phyloP scores from a whole-genome alignment of 345 rosid genomes.

The Rhodamnia rubescens region DNA sequence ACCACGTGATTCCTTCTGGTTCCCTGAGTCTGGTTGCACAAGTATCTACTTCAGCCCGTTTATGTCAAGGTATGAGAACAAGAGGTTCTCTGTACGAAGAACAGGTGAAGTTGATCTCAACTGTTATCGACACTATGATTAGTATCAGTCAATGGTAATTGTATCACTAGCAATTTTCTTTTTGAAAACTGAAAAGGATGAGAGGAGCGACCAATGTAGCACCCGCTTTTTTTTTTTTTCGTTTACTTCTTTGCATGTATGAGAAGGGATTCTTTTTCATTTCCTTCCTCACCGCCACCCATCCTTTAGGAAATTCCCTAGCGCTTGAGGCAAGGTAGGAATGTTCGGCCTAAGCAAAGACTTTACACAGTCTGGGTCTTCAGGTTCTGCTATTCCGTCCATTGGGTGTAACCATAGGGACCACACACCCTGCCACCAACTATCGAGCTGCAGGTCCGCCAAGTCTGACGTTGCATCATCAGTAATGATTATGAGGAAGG shows the following conservation, averaged over 20 bases:
- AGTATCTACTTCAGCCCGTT: background rate
- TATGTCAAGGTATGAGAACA: background rate
- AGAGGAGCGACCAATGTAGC: background rate
- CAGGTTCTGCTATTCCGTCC: background rate
- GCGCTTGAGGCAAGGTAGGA: too few relatives aligned
- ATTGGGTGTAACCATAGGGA: background rate
- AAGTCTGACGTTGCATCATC: background rate
- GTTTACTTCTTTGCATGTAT: too few relatives aligned
- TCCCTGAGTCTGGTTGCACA: background rate
- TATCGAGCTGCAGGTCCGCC: fast-evolving
- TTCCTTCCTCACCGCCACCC: too few relatives aligned
- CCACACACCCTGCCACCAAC: background rate
- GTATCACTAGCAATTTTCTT: background rate
- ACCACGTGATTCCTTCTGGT: background rate
- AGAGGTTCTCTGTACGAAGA: background rate
- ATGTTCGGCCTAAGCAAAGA: too few relatives aligned
- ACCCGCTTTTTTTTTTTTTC: too few relatives aligned
- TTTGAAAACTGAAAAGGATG: background rate
- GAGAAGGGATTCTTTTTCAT: too few relatives aligned
- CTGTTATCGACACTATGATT: background rate
- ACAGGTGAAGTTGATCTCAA: background rate
- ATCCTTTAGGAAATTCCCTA: too few relatives aligned
- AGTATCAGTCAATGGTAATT: background rate
- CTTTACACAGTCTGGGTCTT: too few relatives aligned
- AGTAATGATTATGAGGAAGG: background rate